phyloP scores from a whole-genome alignment of 305 asterid genomes.

The Fraxinus sp. region DNA sequence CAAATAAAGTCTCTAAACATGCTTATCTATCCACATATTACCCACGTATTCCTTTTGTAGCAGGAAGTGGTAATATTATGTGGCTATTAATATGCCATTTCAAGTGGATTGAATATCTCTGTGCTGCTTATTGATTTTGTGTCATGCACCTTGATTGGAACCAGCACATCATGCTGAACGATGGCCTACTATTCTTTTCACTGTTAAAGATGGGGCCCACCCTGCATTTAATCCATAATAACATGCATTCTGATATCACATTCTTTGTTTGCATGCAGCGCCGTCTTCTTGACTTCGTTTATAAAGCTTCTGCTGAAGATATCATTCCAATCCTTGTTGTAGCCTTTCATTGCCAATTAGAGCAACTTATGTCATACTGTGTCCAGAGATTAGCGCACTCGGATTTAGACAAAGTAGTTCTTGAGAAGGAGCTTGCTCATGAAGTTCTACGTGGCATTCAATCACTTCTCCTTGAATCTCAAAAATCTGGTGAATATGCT shows the following conservation, averaged over 20 bases:
- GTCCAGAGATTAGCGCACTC: constrained; percentile 48
- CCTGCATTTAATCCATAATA: background rate
- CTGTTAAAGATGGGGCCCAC: background rate
- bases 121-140: background rate
- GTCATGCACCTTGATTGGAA: background rate
- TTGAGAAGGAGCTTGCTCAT: constrained; percentile 63
- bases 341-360: constrained; percentile 50
- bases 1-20: background rate
- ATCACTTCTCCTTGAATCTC: constrained; percentile 37
- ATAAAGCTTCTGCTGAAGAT: constrained; percentile 62
- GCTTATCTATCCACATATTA: background rate
- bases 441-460: constrained; percentile 38
- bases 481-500: constrained; percentile 36
- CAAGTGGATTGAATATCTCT: background rate
- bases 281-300: constrained; percentile 55
- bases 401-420: constrained; percentile 45
- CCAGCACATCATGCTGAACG: background rate
- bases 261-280: constrained; percentile 40
- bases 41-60: background rate
- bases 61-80: background rate
- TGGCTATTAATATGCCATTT: background rate
- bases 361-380: constrained; percentile 47
- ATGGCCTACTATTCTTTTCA: background rate
- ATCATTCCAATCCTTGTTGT: constrained; percentile 60
- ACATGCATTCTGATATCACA: background rate